Base-by-base conservation (phyloP, 164 flowering plant genomes). In the Nymphaea colorata region DNA sequence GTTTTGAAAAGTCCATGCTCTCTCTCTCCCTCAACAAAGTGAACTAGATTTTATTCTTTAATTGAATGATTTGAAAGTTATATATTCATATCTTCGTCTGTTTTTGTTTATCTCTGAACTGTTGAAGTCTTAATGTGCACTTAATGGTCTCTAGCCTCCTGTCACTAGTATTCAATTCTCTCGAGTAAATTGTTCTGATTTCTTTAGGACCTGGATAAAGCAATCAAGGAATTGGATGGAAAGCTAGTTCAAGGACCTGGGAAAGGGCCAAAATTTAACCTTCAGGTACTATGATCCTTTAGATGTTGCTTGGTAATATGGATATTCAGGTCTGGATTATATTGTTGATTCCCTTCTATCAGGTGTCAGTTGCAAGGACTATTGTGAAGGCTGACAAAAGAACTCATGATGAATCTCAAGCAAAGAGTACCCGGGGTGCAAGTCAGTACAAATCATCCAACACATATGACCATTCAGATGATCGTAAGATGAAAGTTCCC, bases 281-380 rank as follows among this genome's bases (percentile, higher is more conserved):
- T 80, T 43, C 78, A 69, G 83, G 80, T 42, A 44, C 15, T 25
- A 25, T 25, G 36, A 25, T 25, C 36, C 1, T 25, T 25, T 25
- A 25, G 36, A 25, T 25, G 36, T 25, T 25, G 36, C 36, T 25
- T 25, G 36, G 36, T 25, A 25, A 25, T 25, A 25, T 25, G 36
- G 36, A 25, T 25, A 25, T 25, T 25, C 1, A 25, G 36, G 36
- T 25, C 36, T 25, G 36, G 36, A 25, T 25, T 25, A 25, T 25
- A 25, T 25, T 25, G 36, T 10, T 51, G 57, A 51, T 7, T 51
- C 57, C 14, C 12, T 8, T 51, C 57, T 51, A 51, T 51, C 57
- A 81, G 82, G 82, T 81, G 53, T 76, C 75, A 55, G 75, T 81
- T 71, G 84, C 84, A 61, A 81, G 68, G 72, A 82, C 84, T 25